Evolutionary conservation across 108 stramenopile species (phyloP), one percentile per base, ranked within the genome.

Genomic region (Nannochloropsis gaditana): DNA sequence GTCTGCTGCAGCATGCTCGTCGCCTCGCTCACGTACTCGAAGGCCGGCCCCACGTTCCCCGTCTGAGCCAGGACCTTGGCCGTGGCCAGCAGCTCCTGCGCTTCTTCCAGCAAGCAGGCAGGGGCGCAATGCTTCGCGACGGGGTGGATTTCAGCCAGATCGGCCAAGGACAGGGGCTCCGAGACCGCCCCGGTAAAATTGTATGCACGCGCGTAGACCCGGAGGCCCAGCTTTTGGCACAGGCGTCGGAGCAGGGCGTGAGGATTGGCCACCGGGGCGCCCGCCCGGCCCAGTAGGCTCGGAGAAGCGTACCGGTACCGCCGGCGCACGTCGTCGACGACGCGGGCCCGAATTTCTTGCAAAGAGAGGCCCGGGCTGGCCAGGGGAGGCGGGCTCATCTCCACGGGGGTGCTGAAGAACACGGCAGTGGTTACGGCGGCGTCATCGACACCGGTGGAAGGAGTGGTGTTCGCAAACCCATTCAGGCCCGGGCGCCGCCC

Each of bases 181-280:
- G 2, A n/a, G 15, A n/a, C n/a, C 19, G 94, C 89, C 44, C 84
- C 42, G 31, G 92, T 93, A 19, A 96, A 21, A 31, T 92, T 93
- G 86, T 96, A 96, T 8, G 86, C 81, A 83, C 91, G 92, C 3
- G 94, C 94, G 9, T 91, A 92, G 17, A 98, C 88, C 11, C 95
- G 90, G 44, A 96, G 88, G 59, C 97, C 97, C 44, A 93, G 92
- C 85, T 93, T 87, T 88, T 97, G 96, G 86, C 96, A 96, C 45
- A 97, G 88, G 44, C 96, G 91, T 59, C 97, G 91, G 80, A 98
- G 83, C 11, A 98, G 86, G 5, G 96, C 85, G 9, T 73, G n/a
- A 73, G 59, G 59, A n/a, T 73, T 73, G 15, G 90, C 45, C 9
- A 10, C 17, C 80, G 59, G 79, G 44, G 87, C 31, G 42, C 17